Evolutionary conservation across 2,329 filamentous ascomycete species (phyloP).

Genomic region (Hypoxylon sp.): DNA sequence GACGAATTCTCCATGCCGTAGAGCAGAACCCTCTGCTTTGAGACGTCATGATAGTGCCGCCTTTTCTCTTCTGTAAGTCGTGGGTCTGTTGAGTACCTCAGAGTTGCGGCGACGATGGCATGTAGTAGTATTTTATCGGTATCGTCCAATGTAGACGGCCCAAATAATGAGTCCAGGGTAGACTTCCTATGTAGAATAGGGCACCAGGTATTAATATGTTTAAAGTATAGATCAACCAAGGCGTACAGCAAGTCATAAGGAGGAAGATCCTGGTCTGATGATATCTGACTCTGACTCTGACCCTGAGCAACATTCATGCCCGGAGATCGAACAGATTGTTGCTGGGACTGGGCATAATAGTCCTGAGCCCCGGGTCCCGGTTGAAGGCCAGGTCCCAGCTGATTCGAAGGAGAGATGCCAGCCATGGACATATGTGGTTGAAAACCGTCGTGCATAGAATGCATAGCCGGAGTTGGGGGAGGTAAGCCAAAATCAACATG

Average conservation of each 20-base stretch:
- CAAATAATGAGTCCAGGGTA: slow-evolving; percentile 86
- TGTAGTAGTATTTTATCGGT: slow-evolving; percentile 86
- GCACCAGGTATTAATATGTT: slow-evolving; percentile 86
- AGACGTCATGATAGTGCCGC: slow-evolving; percentile 80
- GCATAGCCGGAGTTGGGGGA: slow-evolving; percentile 59
- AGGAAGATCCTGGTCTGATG: slow-evolving; percentile 75
- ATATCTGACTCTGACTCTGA: slow-evolving; percentile 61
- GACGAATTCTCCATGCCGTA: slow-evolving; percentile 92
- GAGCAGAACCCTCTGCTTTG: slow-evolving; percentile 87
- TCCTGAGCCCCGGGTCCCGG: slow-evolving; percentile 62
- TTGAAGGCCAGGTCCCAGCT: slow-evolving; percentile 53
- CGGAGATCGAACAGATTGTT: slow-evolving; percentile 69
- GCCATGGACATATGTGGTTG: slow-evolving; percentile 59
- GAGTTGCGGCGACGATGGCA: slow-evolving; percentile 88
- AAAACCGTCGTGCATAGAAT: slow-evolving; percentile 63
- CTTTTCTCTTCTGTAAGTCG: slow-evolving; percentile 80
- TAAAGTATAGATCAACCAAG: slow-evolving; percentile 81
- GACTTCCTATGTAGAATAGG: slow-evolving; percentile 89
- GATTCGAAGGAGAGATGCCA: slow-evolving; percentile 57
- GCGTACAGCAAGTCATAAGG: slow-evolving; percentile 81
- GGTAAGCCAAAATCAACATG: slow-evolving; percentile 65
- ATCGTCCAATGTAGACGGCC: slow-evolving; percentile 80
- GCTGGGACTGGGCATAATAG: slow-evolving; percentile 60
- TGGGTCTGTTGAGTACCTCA: slow-evolving; percentile 84
- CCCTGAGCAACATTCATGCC: slow-evolving; percentile 67